phyloP scores from a whole-genome alignment of 768 basidiomycete species.

The Pisolithus marmoratus region DNA sequence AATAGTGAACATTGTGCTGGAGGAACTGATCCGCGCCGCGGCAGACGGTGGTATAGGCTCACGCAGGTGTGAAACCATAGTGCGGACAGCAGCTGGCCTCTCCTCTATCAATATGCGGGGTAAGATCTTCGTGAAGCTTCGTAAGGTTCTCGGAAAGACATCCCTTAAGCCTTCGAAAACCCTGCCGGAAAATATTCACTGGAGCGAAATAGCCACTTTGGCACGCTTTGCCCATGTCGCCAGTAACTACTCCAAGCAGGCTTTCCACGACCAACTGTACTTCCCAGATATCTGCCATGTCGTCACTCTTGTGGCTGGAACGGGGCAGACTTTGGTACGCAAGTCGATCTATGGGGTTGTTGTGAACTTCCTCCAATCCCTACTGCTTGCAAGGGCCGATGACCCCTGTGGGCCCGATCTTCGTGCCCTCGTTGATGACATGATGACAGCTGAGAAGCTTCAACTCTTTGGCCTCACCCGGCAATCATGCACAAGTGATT shows the following conservation, averaged over 20 bases:
- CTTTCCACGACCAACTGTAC: constrained; percentile 66
- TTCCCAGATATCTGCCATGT: constrained; percentile 81
- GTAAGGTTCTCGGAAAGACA: constrained; percentile 74
- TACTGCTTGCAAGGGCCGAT: constrained; percentile 56
- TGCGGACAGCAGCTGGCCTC: constrained; percentile 65
- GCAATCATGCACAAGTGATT: constrained; percentile 63
- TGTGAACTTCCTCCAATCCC: constrained; percentile 75
- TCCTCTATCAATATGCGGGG: constrained; percentile 77
- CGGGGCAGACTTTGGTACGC: constrained; percentile 68
- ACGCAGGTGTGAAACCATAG: constrained; percentile 66
- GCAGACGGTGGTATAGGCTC: constrained; percentile 80
- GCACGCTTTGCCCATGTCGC: constrained; percentile 71
- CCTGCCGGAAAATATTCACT: constrained; percentile 65
- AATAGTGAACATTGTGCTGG: constrained; percentile 67
- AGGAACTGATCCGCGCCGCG: constrained; percentile 76
- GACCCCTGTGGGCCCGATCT: constrained; percentile 57
- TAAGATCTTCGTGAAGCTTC: constrained; percentile 68
- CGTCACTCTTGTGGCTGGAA: constrained; percentile 69
- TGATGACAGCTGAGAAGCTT: constrained; percentile 50
- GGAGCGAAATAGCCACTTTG: constrained; percentile 78
- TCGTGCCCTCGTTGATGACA: constrained; percentile 56
- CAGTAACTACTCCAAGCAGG: constrained; percentile 58
- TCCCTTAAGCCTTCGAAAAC: constrained; percentile 56
- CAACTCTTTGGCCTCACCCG: constrained; percentile 69
- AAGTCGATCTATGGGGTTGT: constrained; percentile 78